phyloP scores from a whole-genome alignment of 2,329 filamentous ascomycete genomes.

The Trichoderma sp. region DNA sequence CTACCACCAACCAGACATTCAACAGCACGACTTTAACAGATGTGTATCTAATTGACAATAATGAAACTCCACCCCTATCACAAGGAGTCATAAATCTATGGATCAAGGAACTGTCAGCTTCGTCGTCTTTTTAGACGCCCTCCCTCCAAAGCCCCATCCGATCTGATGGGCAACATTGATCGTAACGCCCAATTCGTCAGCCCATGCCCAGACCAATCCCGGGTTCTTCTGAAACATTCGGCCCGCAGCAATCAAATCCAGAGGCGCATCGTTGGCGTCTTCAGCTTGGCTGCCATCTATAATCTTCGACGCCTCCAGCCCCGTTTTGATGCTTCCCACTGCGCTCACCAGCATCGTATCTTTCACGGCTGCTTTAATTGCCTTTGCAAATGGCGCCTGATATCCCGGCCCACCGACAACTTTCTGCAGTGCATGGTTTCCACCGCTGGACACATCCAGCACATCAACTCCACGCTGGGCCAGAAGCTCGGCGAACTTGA shows the following conservation, averaged over 20 bases:
- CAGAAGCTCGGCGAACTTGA: constrained; percentile 63
- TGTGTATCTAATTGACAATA: too few relatives aligned
- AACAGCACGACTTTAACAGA: too few relatives aligned
- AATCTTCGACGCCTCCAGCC: constrained; percentile 49
- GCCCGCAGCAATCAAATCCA: constrained; percentile 54
- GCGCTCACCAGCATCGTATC: constrained; percentile 53
- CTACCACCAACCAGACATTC: too few relatives aligned
- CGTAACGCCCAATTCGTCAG: constrained; percentile 52
- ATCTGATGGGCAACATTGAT: constrained; percentile 56
- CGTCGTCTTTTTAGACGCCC: background rate
- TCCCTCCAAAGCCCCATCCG: constrained; percentile 54
- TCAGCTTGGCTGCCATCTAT: constrained; percentile 37
- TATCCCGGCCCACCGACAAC: constrained; percentile 66
- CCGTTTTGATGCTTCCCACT: constrained; percentile 52
- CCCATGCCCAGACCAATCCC: constrained; percentile 56
- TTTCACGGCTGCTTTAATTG: constrained; percentile 70
- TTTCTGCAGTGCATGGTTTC: constrained; percentile 53
- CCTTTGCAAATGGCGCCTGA: constrained; percentile 69
- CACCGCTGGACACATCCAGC: constrained; percentile 71
- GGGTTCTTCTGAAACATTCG: constrained; percentile 62
- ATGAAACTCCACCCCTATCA: background rate
- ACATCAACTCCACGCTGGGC: constrained; percentile 71
- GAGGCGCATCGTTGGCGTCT: background rate
- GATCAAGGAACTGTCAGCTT: background rate
- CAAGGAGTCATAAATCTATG: too few relatives aligned